Evolutionary conservation across 2,329 filamentous ascomycete genomes (phyloP).

Genomic region (Ophiocordyceps camponoti-leonardi): DNA sequence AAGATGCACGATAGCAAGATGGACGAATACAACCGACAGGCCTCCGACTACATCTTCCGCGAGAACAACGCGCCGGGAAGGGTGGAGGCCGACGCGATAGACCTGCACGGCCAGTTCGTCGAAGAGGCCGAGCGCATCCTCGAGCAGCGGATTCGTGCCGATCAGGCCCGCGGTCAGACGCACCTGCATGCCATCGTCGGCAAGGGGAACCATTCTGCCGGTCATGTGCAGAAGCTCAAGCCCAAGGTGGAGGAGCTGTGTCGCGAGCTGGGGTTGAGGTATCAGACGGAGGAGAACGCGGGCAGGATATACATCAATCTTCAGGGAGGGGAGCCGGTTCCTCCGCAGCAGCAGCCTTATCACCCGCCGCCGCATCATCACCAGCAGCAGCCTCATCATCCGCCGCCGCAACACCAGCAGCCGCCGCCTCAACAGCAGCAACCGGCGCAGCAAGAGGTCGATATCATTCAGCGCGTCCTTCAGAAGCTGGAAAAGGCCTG

Average conservation of each 20-base stretch:
- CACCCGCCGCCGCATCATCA: slow-evolving; percentile 10
- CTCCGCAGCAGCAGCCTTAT: slow-evolving; percentile 21
- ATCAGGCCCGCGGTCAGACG: slow-evolving; percentile 52
- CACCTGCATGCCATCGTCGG: slow-evolving; percentile 93
- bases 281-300: slow-evolving; percentile 72
- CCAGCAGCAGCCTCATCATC: slow-evolving; percentile 2
- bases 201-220: slow-evolving; percentile 73
- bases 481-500: slow-evolving; percentile 51
- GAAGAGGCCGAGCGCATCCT: slow-evolving; percentile 89
- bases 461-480: slow-evolving; percentile 39
- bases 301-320: slow-evolving; percentile 82
- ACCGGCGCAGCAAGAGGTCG: slow-evolving; percentile 27
- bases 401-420: slow-evolving; percentile 10
- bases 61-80: slow-evolving; percentile 74
- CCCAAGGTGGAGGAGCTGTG: slow-evolving; percentile 85
- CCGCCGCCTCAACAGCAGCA: slow-evolving; percentile 22
- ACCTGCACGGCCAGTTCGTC: slow-evolving; percentile 87
- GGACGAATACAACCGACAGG: slow-evolving; percentile 80
- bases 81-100: slow-evolving; percentile 68
- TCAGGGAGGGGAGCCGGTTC: slow-evolving; percentile 48
- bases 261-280: slow-evolving; percentile 65
- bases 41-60: slow-evolving; percentile 85
- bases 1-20: slow-evolving; percentile 72
- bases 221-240: slow-evolving; percentile 85
- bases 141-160: slow-evolving; percentile 67